Percentiles rank a stretch among this genome's conserved stretches.
phyloP scores from a whole-genome alignment of 352 stramenopile species.

The Globisporangium apiculatum region DNA sequence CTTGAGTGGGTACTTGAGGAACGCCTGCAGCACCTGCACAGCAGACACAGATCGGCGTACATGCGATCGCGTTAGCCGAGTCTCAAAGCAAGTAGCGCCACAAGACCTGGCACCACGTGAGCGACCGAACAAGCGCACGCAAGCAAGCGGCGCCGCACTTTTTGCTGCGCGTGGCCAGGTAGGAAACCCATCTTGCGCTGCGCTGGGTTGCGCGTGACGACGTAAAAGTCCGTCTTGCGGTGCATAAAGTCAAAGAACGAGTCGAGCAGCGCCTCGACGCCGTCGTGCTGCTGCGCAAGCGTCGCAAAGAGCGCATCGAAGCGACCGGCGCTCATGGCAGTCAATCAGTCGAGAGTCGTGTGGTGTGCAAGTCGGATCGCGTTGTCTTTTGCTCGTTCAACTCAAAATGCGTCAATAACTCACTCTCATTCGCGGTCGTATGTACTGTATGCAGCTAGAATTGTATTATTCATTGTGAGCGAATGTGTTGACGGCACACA shows the following conservation, averaged over 20 bases:
- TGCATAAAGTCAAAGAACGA: conserved; percentile 96
- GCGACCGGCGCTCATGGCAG: conserved; percentile 26
- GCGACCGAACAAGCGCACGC: conserved; percentile 4
- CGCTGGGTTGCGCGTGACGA: conserved; percentile 42
- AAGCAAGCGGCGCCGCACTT: conserved; percentile 13
- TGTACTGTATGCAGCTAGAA: no score
- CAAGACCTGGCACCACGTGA: no score
- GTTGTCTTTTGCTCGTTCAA: background rate
- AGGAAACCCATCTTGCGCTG: conserved; percentile 53
- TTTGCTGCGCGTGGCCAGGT: conserved; percentile 52
- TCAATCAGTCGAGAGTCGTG: no score
- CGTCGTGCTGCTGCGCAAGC: conserved; percentile 90
- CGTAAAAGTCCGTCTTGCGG: conserved; percentile 98
- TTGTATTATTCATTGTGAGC: no score
- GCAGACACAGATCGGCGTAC: background rate
- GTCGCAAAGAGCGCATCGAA: conserved; percentile 88
- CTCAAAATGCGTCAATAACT: background rate
- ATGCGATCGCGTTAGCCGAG: no score
- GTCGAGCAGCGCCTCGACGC: conserved; percentile 95
- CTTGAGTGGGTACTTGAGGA: conserved; percentile 61
- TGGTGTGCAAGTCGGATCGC: no score
- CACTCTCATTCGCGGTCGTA: no score
- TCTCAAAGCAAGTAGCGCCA: no score
- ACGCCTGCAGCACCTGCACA: conserved; percentile 41
- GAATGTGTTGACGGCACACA: no score